Base-by-base conservation (phyloP, 495 filamentous ascomycete genomes). In the Pseudoneurospora amorphoporcata region DNA sequence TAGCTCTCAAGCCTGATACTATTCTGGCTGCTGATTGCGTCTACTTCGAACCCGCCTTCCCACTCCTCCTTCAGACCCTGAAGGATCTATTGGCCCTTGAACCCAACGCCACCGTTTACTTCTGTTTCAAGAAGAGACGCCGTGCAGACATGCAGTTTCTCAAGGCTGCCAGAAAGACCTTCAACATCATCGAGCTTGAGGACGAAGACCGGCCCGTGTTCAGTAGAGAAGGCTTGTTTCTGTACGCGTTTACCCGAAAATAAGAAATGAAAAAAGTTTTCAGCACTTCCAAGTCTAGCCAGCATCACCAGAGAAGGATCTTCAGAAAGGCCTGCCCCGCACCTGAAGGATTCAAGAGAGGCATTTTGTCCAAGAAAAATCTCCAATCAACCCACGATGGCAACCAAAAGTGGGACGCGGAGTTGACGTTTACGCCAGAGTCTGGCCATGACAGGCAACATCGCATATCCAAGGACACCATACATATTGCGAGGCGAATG, bases 31-130 rank as follows among this genome's bases (percentile, higher is more conserved):
- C 94, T 7, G 95, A 99, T 80, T 98, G 95, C 83, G 94, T 97
- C 69, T 99, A 98, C 85, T 96, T 96, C 76, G 95, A 99, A 80
- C 93, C 95, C 4, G 92, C 94, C 3, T 98, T 98, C 79, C 94
- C 94, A 58, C 85, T 97, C 39, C 85, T 99, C 40, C 85, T 94
- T 75, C 81, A 89, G 73, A 98, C 95, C n/a, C 79, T 99, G 74
- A 80, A 86, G 71, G 86, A 88, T 61, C 82, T 92, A 71, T 76
- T 92, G 45, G 85, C 71, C 47, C 77, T 85, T 38, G 83, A 84
- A 19, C 83, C 87, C 2, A 76, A 84, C 16, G 87, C 93, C 1
- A 84, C 92, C 4, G 90, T 94, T 76, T 98, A 92, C 81, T 99
- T 99, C 83, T 98, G 95, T 83, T 97, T 92, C 83, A 98, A 97